Conservation (phyloP, 305 asterid genomes). For the Rubia balearica region DNA sequence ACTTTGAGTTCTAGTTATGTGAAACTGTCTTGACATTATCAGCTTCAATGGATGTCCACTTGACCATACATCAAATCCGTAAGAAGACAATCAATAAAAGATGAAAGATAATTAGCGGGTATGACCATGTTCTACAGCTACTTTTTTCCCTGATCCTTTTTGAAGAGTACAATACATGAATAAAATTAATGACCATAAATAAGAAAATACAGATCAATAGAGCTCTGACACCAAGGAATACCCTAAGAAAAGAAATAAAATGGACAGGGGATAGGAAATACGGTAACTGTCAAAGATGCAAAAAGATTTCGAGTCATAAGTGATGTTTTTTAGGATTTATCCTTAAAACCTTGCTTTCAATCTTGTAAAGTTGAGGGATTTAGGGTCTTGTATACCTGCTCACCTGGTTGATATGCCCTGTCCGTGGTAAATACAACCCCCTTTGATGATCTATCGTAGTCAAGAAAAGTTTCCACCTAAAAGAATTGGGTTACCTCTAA, state of each 20-base stretch:
- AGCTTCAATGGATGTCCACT: too few relatives aligned
- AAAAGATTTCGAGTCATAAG: background rate
- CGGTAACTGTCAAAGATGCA: background rate
- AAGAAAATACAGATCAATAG: background rate
- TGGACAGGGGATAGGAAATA: background rate
- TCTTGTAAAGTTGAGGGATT: background rate
- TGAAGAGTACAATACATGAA: conserved; percentile 3
- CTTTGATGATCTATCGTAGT: conserved; percentile 76
- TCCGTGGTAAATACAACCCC: conserved; percentile 92
- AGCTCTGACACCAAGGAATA: background rate
- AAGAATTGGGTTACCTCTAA: conserved; percentile 23
- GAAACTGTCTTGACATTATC: too few relatives aligned
- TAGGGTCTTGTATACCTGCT: conserved; percentile 70
- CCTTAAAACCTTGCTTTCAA: background rate
- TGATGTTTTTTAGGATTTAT: background rate
- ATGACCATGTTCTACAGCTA: background rate
- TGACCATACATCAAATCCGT: too few relatives aligned
- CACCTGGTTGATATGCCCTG: conserved; percentile 96
- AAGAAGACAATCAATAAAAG: too few relatives aligned
- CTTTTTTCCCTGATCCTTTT: background rate
- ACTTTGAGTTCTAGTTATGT: too few relatives aligned
- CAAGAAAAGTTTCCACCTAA: conserved; percentile 86
- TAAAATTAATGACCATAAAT: background rate
- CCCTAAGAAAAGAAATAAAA: background rate
- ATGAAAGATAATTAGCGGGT: too few relatives aligned